Evolutionary conservation across 2,329 filamentous ascomycete genomes (phyloP).

Genomic region (Colletotrichum sp.): DNA sequence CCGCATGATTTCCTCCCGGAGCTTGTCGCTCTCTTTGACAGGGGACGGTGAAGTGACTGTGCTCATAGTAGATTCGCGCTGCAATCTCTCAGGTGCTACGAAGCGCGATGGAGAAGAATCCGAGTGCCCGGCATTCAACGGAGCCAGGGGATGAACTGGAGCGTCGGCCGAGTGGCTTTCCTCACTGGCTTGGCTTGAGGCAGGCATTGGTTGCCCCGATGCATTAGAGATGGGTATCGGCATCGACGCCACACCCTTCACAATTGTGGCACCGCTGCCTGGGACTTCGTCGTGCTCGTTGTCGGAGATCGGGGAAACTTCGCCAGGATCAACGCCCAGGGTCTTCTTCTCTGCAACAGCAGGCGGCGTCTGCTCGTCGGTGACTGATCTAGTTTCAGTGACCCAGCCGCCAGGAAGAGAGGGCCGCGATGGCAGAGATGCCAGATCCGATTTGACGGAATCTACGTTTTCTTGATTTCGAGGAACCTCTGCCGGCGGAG

Average conservation of each 20-base stretch:
- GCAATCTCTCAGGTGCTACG: constrained; percentile 37
- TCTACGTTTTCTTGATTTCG: neutral
- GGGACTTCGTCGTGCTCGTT: constrained; percentile 10
- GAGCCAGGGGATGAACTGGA: constrained; percentile 17
- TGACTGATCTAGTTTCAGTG: constrained; percentile 25
- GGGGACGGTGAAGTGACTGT: constrained; percentile 55
- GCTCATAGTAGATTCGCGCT: constrained; percentile 50
- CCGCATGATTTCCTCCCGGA: constrained; percentile 77
- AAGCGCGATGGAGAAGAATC: constrained; percentile 34
- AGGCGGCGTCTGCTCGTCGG: neutral
- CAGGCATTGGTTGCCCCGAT: neutral
- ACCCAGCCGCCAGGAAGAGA: constrained; percentile 37
- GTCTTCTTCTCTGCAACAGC: neutral
- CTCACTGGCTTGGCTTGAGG: neutral
- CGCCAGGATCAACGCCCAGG: constrained; percentile 1
- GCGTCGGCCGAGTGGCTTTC: neutral
- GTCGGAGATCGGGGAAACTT: constrained; percentile 25
- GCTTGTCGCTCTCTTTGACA: constrained; percentile 71
- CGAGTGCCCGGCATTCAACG: constrained; percentile 22
- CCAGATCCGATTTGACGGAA: neutral
- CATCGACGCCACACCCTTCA: neutral
- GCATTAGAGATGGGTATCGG: neutral
- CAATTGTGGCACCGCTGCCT: neutral
- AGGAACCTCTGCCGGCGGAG: neutral
- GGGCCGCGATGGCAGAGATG: constrained; percentile 22